A percentile compares a stretch with the other conserved stretches of the same genome.
These are phyloP conservation scores for Cercis canadensis DNA, from an alignment of 306 rosid genomes.

Conservation along the genomic window DNA sequence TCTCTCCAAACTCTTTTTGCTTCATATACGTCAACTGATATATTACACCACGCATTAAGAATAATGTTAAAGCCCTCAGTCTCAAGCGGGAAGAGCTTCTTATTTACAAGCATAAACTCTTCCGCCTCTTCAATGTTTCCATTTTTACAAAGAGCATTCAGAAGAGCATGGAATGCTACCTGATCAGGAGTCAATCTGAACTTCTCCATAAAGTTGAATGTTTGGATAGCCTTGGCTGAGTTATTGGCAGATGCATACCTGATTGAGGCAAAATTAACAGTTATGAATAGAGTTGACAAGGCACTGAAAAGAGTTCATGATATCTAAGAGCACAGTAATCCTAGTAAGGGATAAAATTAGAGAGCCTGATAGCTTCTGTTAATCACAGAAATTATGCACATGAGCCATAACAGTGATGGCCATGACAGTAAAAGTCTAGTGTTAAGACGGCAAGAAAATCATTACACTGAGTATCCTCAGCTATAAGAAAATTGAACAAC, in stretches of 20 bases:
- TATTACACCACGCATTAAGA: conserved; percentile 88
- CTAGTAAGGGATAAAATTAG: background rate
- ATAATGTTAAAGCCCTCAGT: conserved; percentile 72
- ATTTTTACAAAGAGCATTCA: conserved; percentile 71
- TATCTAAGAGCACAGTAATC: conserved; percentile 8
- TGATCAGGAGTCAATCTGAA: conserved; percentile 76
- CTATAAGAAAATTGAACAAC: conserved; percentile 14
- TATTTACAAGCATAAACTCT: conserved; percentile 80
- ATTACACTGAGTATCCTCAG: background rate
- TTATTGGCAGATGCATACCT: conserved; percentile 80
- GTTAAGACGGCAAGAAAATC: conserved; percentile 19
- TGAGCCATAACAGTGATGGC: background rate
- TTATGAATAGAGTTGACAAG: conserved; percentile 1
- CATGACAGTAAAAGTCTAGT: conserved; percentile 2
- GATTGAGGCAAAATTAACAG: conserved; percentile 38
- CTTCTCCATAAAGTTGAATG: conserved; percentile 84
- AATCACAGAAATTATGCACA: background rate
- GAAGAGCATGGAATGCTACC: conserved; percentile 62
- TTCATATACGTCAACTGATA: conserved; percentile 61
- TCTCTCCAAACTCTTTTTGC: conserved; percentile 96
- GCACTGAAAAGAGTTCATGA: conserved; percentile 16
- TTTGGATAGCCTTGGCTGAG: conserved; percentile 60
- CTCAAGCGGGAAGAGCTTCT: conserved; percentile 80
- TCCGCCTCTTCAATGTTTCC: conserved; percentile 89
- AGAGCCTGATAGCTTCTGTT: background rate